Evolutionary conservation across 257 asterid genomes (phyloP).

Genomic region (Solanum virginianum): DNA sequence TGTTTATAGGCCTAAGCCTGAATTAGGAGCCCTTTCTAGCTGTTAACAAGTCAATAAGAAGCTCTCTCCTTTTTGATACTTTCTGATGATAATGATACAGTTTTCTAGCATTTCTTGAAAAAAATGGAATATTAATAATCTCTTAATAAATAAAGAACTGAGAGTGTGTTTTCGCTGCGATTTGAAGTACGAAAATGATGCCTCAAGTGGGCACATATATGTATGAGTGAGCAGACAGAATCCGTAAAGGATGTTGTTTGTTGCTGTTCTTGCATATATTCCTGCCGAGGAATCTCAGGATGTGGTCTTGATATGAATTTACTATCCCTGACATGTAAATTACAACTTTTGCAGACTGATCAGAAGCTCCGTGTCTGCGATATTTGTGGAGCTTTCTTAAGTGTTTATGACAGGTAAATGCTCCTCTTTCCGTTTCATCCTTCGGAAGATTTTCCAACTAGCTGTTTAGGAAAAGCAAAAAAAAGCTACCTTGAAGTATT

Average conservation of each 20-base stretch:
- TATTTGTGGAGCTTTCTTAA: conserved; percentile 95
- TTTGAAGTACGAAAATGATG: neutral
- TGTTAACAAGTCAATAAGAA: neutral
- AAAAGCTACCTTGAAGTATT: conserved; percentile 31
- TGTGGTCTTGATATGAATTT: neutral
- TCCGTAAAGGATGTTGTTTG: neutral
- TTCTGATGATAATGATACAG: neutral
- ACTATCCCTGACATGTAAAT: conserved; percentile 14
- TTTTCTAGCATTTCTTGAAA: neutral
- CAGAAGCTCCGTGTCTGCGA: conserved; percentile 99
- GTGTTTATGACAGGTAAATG: conserved; percentile 81
- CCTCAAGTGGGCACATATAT: neutral
- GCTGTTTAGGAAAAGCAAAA: conserved; percentile 19
- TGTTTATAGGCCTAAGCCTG: neutral
- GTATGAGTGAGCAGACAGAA: neutral
- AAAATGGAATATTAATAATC: neutral
- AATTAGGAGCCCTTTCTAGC: neutral
- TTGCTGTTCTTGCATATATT: neutral
- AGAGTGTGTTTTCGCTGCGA: neutral
- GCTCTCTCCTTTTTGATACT: neutral
- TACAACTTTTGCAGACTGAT: conserved; percentile 60
- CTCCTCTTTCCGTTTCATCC: neutral
- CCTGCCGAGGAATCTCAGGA: neutral
- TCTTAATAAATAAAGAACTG: neutral
- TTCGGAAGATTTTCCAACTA: neutral